Base-by-base conservation (phyloP, 805 yeast species). In the Candida qinlingensis region DNA sequence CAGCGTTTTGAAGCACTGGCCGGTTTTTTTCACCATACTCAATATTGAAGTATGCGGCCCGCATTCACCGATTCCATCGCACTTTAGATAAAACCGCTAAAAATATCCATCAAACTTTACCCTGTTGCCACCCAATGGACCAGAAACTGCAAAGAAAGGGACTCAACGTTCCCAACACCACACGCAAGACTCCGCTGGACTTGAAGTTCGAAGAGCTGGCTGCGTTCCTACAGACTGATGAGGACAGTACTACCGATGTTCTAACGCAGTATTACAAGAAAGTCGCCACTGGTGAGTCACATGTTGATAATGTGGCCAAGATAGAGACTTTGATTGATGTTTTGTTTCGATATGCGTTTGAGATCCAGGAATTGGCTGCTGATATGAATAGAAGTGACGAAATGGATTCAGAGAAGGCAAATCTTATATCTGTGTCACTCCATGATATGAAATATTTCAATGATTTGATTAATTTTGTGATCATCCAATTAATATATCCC, bases 361-460 rank as follows among this genome's bases (percentile, higher is more conserved):
- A 41, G 13, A 54, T 61, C 9, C 65, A 61, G 39, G 29, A 13
- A 6, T 39, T 53, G 3, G 54, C 62, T 2, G 39, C 47, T 3
- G 37, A 38, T 28, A 8, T 37, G 25, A 33, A 13, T 51, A 5
- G 6, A 13, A 8, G 25, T 31, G 40, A 53, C 49, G 10, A 26
- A 8, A 26, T 40, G 3, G 57, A 52, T 37, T 43, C 55, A 3
- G 62, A 58, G 6, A 58, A 54, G 33, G 34, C 50, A 2, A 51
- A 60, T 28, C 49, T 71, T 40, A 53, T 86, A 9, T 71, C 85
- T 7, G 83, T 92, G 12, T 87, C 97, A 0, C 71, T 92, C 8
- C 90, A 88, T 57, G 98, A 94, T 62, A 81, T 92, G 75, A 85
- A 82, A 61, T 75, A 79, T 4, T 77, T 94, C 48, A 83, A 85